These are phyloP conservation scores for Lactarius akahatsu DNA, from an alignment of 768 basidiomycete species.

Conservation along the genomic window DNA sequence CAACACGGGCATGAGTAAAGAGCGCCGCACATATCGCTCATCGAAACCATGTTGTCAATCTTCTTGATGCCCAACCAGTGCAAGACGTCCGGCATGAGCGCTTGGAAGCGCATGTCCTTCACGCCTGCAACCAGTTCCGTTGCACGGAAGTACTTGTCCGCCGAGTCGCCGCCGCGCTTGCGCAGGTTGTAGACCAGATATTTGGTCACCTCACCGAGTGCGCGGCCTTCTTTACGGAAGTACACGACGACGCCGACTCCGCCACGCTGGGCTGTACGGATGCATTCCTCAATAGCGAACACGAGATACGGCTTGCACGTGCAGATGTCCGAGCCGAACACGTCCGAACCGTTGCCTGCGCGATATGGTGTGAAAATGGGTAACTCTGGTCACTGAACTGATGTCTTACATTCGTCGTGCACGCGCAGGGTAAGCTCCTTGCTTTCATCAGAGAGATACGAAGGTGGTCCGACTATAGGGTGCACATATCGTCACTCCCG, in stretches of 20 bases:
- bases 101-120: constrained; percentile 94
- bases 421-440: constrained; percentile 86
- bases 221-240: constrained; percentile 92
- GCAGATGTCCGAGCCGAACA: constrained; percentile 91
- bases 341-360: constrained; percentile 90
- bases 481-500: not conserved
- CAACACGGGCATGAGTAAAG: constrained; percentile 4
- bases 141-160: constrained; percentile 90
- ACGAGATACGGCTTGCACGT: constrained; percentile 92
- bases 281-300: constrained; percentile 92
- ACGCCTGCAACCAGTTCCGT: constrained; percentile 95
- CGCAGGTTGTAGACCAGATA: constrained; percentile 96
- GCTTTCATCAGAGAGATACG: constrained; percentile 67
- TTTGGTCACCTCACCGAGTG: constrained; percentile 92
- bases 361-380: not conserved
- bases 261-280: constrained; percentile 75
- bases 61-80: constrained; percentile 93
- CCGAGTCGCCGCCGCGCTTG: constrained; percentile 91
- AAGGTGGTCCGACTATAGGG: constrained; percentile 73
- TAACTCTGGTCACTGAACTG: not conserved
- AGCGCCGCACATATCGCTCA: constrained; percentile 73
- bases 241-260: constrained; percentile 94
- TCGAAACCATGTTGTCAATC: constrained; percentile 86
- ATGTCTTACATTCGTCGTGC: constrained; percentile 81
- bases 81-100: constrained; percentile 93